phyloP scores from a whole-genome alignment of 2,329 filamentous ascomycete species.

The Alternaria consortialis region DNA sequence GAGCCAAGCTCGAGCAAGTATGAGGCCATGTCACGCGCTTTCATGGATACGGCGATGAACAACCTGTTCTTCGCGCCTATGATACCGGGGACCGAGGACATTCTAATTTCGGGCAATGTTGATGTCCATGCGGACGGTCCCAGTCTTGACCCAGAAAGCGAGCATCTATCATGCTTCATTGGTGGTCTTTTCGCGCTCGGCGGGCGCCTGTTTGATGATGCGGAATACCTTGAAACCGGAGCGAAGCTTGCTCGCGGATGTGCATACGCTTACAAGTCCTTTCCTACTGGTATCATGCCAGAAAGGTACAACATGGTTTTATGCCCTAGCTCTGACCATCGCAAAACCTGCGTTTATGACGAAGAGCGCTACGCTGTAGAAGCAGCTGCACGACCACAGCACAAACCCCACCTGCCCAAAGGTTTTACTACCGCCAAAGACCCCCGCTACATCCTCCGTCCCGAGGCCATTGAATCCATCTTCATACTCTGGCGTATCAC shows the following conservation, averaged over 20 bases:
- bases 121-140: conserved; percentile 23
- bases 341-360: conserved; percentile 60
- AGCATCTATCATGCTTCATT: conserved; percentile 68
- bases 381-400: conserved; percentile 24
- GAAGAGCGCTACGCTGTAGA: conserved; percentile 45
- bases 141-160: conserved; percentile 58
- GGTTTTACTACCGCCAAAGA: conserved; percentile 56
- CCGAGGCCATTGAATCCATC: conserved; percentile 68
- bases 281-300: conserved; percentile 68
- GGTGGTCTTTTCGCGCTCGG: conserved; percentile 70
- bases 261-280: conserved; percentile 66
- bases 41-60: conserved; percentile 56
- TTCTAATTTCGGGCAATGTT: conserved; percentile 51
- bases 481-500: conserved; percentile 69
- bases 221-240: conserved; percentile 63
- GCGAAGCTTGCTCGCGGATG: conserved; percentile 68
- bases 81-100: conserved; percentile 38
- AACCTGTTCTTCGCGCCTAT: conserved; percentile 61
- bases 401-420: conserved; percentile 52
- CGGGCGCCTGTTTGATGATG: conserved; percentile 63
- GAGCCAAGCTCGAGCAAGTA: conserved; percentile 61
- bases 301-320: conserved; percentile 64
- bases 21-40: conserved; percentile 61
- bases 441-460: conserved; percentile 57
- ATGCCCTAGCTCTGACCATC: conserved; percentile 50